Base-by-base conservation (phyloP, 345 rosid genomes). In the Turnera subulata region DNA sequence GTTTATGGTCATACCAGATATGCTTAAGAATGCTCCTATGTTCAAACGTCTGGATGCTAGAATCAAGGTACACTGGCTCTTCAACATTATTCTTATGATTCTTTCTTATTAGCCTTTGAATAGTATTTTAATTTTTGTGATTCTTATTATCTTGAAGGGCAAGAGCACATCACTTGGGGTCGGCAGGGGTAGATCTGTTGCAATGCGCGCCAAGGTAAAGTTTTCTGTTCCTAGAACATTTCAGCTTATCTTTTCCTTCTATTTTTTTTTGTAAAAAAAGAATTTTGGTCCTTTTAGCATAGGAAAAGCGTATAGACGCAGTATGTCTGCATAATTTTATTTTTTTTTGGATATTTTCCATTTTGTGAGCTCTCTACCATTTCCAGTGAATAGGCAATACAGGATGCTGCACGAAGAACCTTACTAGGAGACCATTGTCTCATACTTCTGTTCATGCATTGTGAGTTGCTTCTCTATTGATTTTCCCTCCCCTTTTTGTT, bases 1-100 rank as follows among this genome's bases (percentile, higher is more conserved):
- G 84, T 94, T 94, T 69, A 88, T 94, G 96, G 95, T 94, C 68
- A 94, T 94, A 80, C 97, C 97, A 16, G 99, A 94, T 75, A 93
- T 93, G 95, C 78, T 89, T 63, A 93, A 93, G 82, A 85, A 89
- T 49, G 96, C 99, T 65, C 97, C 99, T 20, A 87, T 93, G 97
- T 93, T 89, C 78, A 83, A 85, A 78, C 96, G 96, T 23, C 75
- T 88, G 59, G 96, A 93, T 76, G 84, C 82, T 49, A 86, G 78
- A 75, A 81, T 82, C 75, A 93, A 89, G 91, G 96, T 81, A 71
- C 50, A 15, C 20, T 51, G 61, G 61, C 52, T 42, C 16, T 44
- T 52, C 17, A 35, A 14, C 42, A 32, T 58, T 26, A 21, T 19
- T 65, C 11, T 29, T 29, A 29, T 29, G 13, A 59, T 51, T 57